Evolutionary conservation across 2,329 filamentous ascomycete species (phyloP), one percentile per base, ranked within the genome.

Genomic region (Penicillium sp.): DNA sequence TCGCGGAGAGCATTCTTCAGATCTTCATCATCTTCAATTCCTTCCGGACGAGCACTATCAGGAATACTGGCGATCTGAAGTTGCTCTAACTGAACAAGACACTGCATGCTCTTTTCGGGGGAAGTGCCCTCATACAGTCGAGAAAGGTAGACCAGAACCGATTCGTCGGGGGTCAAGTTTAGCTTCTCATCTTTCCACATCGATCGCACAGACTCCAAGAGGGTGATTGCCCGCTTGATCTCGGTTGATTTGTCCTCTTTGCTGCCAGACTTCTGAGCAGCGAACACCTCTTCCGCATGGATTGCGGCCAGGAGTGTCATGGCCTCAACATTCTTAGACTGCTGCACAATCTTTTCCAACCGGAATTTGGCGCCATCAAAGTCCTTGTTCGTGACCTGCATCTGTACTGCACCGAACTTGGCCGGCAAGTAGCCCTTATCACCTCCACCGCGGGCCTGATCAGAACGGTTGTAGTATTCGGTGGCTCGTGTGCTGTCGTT

Each of bases 171-270:
- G 0, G 85, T 79, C 3, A 92, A 75, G 57, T 90, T 90, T 74
- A 89, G 93, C 77, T 94, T 96, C 3, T 91, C 82, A 62, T 97
- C 92, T 75, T 93, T 97, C 94, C 94, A 99, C 20, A 90, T 86
- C 45, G 84, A 83, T 46, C 92, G 88, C 2, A 96, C 94, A 53
- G 83, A 82, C 75, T 99, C 95, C 2, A 99, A 81, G 29, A 95
- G 85, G 15, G 82, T 81, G 50, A 95, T 89, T 0, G 94, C 93
- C 73, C 96, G 97, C 71, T 90, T 94, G 63, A 86, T 82, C 71
- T 97, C 91, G 0, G 84, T 82, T 4, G 86, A 87, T 72, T 95
- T 96, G 73, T 99, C 93, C 60, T 97, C 92, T 61, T 97, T 94
- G 69, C 89, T 92, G 50, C 82, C 82, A 40, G 87, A 86, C 50